Evolutionary conservation across 2,329 filamentous ascomycete species (phyloP), one percentile per base, ranked within the genome.

Genomic region (Ophiostoma sp.): DNA sequence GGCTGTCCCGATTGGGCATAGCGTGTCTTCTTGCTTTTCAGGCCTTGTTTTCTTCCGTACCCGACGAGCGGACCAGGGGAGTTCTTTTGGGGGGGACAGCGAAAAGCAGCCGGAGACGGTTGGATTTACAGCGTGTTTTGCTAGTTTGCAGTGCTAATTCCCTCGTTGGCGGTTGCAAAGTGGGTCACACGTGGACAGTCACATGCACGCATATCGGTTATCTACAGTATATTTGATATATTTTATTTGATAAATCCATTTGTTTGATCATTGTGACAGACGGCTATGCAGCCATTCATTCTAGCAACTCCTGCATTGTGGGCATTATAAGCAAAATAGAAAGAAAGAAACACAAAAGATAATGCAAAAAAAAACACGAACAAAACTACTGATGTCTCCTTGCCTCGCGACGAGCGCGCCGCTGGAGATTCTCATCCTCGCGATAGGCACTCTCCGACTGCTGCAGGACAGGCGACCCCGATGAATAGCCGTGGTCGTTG

Each of bases 391-490:
- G 23, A 15, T 57, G 27, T 27, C 23, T 27, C 27, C 64, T 44
- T 7, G 31, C 31, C 36, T 66, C 35, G 7, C 36, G n/a, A 23
- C 64, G 64, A 2, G n/a, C 31, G 6, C 64, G 35, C 10, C 64
- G 35, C 64, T 66, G 64, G 35, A 20, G 35, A 35, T 44, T 44
- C n/a, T 48, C 39, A 8, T 15, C 39, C 8, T 15, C 65, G 23
- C 13, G 36, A 10, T 44, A 13, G 23, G 36, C 39, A 35, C 27
- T 20, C 13, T 57, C 23, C 8, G 52, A 27, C 52, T 57, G 52
- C 23, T 11, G 36, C 65, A 48, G 65, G n/a, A 67, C 65, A 23
- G 65, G 65, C 65, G 65, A 67, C 36, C 35, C 65, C 36, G 65
- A 67, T 33, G 65, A 13, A 27, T 67, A 41, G 65, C 39, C 39